Evolutionary conservation across 1,284 basidiomycete genomes (phyloP).

Genomic region (Ustilago trichophora): DNA sequence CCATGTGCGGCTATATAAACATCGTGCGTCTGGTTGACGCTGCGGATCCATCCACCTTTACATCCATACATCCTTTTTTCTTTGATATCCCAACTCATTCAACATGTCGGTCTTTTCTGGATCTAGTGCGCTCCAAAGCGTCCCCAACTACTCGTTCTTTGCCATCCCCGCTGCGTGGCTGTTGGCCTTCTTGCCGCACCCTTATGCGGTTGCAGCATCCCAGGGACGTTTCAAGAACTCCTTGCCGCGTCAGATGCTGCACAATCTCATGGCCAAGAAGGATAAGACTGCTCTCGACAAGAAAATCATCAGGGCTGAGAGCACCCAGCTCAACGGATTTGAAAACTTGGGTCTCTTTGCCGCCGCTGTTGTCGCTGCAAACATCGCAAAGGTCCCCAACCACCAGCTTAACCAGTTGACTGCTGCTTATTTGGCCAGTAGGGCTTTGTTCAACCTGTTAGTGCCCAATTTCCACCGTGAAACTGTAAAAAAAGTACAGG

Average conservation of each 20-base stretch:
- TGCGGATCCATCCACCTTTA: too few species aligned
- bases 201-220: slow-evolving; percentile 8
- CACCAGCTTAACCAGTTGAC: slow-evolving; percentile 49
- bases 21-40: too few species aligned
- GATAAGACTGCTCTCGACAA: slow-evolving; percentile 32
- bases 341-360: slow-evolving; percentile 40
- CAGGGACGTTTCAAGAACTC: slow-evolving; percentile 30
- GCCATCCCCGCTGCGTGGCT: slow-evolving; percentile 36
- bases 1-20: too few species aligned
- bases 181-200: slow-evolving; percentile 31
- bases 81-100: not conserved
- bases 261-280: slow-evolving; percentile 39
- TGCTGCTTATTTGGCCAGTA: slow-evolving; percentile 40
- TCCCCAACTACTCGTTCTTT: slow-evolving; percentile 41
- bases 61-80: too few species aligned
- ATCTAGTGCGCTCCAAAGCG: slow-evolving; percentile 7
- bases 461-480: not conserved
- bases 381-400: slow-evolving; percentile 49
- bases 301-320: slow-evolving; percentile 45
- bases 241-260: slow-evolving; percentile 31
- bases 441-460: slow-evolving; percentile 52
- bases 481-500: too few species aligned
- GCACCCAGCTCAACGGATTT: slow-evolving; percentile 33
- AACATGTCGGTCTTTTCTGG: slow-evolving; percentile 27
- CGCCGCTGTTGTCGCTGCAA: slow-evolving; percentile 50